A percentile compares a stretch with the other conserved stretches of the same genome.
phyloP scores from a whole-genome alignment of 345 rosid species.

The Arabidopsis suecica region DNA sequence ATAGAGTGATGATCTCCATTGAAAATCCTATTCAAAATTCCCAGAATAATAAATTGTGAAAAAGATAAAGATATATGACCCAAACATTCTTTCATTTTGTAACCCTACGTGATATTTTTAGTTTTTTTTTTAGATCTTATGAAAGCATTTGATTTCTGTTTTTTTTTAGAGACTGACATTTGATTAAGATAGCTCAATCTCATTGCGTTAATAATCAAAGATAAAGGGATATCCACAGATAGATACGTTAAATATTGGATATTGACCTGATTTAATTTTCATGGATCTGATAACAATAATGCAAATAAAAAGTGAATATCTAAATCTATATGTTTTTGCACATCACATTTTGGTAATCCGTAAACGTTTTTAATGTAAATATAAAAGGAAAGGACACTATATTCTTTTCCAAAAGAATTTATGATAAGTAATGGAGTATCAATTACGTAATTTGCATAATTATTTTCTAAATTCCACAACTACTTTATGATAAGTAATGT shows the following conservation, averaged over 20 bases:
- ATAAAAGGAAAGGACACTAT: background rate
- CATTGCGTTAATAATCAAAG: constrained; percentile 11
- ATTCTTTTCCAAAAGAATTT: background rate
- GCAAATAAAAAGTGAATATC: background rate
- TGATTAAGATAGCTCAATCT: constrained; percentile 17
- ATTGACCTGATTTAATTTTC: constrained; percentile 5
- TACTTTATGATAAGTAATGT: background rate
- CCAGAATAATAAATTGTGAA: background rate
- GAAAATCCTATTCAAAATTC: background rate
- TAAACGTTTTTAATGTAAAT: background rate
- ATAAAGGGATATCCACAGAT: constrained; percentile 1
- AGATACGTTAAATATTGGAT: constrained; percentile 8
- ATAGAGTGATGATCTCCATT: background rate
- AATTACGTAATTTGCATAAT: background rate
- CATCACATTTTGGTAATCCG: too few relatives aligned
- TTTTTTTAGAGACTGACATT: constrained; percentile 8
- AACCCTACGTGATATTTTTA: constrained; percentile 15
- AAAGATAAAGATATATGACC: background rate
- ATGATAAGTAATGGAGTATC: background rate
- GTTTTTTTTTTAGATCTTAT: constrained; percentile 10
- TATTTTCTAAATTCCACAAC: background rate
- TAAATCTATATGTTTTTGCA: background rate
- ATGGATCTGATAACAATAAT: background rate
- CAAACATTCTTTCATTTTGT: constrained; percentile 18
- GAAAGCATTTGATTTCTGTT: background rate